These are phyloP conservation scores for Leccinum subrobustum DNA, from an alignment of 1,284 basidiomycete genomes.

Conservation along the genomic window DNA sequence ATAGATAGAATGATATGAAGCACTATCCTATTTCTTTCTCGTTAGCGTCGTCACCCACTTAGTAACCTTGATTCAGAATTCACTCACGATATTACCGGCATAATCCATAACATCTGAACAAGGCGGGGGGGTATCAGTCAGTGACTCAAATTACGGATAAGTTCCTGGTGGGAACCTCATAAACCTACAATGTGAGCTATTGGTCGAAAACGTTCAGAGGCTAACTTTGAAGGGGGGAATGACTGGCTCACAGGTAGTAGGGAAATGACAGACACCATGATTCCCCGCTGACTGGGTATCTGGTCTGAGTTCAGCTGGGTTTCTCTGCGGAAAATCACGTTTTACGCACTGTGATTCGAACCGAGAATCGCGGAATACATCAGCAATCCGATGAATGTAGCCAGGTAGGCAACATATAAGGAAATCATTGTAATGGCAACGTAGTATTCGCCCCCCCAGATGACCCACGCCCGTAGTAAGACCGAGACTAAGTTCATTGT, in stretches of 20 bases:
- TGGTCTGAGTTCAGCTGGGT: background rate
- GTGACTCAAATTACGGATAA: background rate
- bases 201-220: background rate
- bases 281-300: background rate
- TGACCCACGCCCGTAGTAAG: background rate
- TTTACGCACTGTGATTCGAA: background rate
- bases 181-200: background rate
- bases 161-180: background rate
- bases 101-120: background rate
- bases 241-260: background rate
- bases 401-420: slow-evolving; percentile 4
- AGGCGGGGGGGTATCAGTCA: background rate
- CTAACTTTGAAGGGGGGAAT: background rate
- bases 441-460: background rate
- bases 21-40: background rate
- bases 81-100: background rate
- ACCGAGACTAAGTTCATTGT: background rate
- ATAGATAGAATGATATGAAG: background rate
- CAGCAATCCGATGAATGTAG: background rate
- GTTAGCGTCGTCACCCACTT: background rate
- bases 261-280: background rate
- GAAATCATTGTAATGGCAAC: background rate
- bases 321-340: background rate
- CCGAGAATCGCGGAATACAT: background rate
- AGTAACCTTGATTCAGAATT: background rate